A percentile compares a stretch with the other conserved stretches of the same genome.
Evolutionary conservation across 139 green algal genomes (phyloP).

Genomic region (Chlamydomonas sp.): DNA sequence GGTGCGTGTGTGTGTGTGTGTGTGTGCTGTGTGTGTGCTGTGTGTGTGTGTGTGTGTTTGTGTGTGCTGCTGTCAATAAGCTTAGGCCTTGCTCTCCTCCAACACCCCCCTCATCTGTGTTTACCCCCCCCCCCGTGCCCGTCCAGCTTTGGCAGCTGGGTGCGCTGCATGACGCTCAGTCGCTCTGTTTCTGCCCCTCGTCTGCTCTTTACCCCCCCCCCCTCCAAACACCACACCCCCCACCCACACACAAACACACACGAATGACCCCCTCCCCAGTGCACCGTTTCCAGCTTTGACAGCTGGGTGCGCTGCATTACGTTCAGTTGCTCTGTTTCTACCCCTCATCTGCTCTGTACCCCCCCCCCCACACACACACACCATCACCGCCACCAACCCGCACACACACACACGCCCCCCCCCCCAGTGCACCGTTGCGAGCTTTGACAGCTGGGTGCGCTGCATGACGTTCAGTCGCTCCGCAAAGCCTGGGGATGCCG

Average conservation of each 20-base stretch:
- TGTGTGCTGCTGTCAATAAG: background rate
- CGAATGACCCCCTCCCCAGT: background rate
- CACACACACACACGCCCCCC: background rate
- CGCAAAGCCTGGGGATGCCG: conserved; percentile 30
- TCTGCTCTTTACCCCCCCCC: too few relatives aligned
- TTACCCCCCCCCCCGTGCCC: background rate
- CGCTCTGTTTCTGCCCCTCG: background rate
- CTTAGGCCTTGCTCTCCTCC: background rate
- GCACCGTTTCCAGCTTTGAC: background rate
- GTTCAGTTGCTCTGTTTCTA: background rate
- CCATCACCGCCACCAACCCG: background rate
- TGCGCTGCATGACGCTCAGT: background rate
- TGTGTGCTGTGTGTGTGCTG: too few relatives aligned
- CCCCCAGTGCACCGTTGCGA: conserved; percentile 27
- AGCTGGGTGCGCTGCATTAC: background rate
- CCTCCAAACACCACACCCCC: background rate
- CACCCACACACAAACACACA: background rate
- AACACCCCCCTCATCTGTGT: too few relatives aligned
- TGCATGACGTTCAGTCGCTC: conserved; percentile 34
- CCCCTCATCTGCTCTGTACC: background rate
- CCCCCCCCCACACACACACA: conserved; percentile 1
- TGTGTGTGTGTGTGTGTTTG: too few relatives aligned
- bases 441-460: conserved; percentile 48
- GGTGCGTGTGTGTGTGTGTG: conserved; percentile 11
- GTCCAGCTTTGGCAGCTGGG: background rate